Evolutionary conservation across 371 early-diverging fungal species (phyloP).

Genomic region (Mortierella sp.): DNA sequence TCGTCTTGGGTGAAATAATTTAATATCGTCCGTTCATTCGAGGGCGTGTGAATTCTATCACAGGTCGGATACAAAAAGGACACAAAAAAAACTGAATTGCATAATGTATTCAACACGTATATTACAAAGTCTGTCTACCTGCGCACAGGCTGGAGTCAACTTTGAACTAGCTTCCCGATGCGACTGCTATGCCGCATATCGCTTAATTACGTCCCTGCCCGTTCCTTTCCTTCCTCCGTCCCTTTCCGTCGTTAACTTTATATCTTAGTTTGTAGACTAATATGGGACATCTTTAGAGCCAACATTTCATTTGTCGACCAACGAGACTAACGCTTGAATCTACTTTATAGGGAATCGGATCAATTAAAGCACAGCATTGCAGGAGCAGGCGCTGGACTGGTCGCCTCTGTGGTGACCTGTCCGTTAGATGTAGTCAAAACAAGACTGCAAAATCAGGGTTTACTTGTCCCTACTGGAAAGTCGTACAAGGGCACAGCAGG

Average conservation of each 20-base stretch:
- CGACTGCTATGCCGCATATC: not conserved
- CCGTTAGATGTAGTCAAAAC: constrained; percentile 97
- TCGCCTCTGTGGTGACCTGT: constrained; percentile 87
- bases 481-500: constrained; percentile 57
- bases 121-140: not conserved
- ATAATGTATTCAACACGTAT: not conserved
- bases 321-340: not conserved
- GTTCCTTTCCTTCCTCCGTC: constrained; percentile 14
- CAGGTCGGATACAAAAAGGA: constrained; percentile 6
- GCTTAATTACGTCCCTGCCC: not conserved
- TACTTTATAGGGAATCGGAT: constrained; percentile 59
- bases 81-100: constrained; percentile 2
- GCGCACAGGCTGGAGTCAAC: constrained; percentile 1
- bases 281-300: not conserved
- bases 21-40: not conserved
- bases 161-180: not conserved
- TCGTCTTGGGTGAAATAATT: not conserved
- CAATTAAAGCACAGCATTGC: constrained; percentile 84
- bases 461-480: constrained; percentile 41
- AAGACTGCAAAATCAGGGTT: constrained; percentile 92
- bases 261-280: constrained; percentile 1
- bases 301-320: not conserved
- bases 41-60: constrained; percentile 33
- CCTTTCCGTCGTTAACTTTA: constrained; percentile 13
- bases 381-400: constrained; percentile 87